Conservation (phyloP, 192 early-diverging fungal species). For the Coemansia asiatica region DNA sequence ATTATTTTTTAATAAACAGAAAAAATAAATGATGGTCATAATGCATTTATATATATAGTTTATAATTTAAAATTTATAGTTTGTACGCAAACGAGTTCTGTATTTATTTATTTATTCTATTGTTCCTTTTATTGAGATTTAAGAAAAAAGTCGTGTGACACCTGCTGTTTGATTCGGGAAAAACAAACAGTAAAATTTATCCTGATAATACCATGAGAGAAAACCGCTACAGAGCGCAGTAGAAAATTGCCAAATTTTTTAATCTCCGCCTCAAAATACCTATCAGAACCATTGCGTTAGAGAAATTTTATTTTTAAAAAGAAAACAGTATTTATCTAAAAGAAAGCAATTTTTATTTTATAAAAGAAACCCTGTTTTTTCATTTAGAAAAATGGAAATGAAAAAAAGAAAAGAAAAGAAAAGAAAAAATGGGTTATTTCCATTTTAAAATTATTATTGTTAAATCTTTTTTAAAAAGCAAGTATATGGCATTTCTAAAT, state of each 20-base stretch:
- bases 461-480: not conserved
- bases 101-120: too few species aligned
- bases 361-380: not conserved
- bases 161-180: not conserved
- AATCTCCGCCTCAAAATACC: too few species aligned
- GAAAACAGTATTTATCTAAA: not conserved
- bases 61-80: not conserved
- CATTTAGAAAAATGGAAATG: not conserved
- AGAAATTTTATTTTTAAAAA: not conserved
- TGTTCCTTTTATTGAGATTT: too few species aligned
- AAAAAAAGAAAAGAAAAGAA: not conserved
- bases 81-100: too few species aligned
- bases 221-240: not conserved
- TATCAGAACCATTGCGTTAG: too few species aligned
- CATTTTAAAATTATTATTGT: not conserved
- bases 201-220: not conserved
- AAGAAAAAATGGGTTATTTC: not conserved
- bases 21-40: not conserved
- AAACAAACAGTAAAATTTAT: conserved; percentile 1
- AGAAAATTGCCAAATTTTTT: not conserved
- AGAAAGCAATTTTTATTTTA: not conserved
- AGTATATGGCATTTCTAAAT: not conserved
- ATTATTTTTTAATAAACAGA: too few species aligned
- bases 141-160: conserved; percentile 6
- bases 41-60: not conserved